phyloP scores from a whole-genome alignment of 2,329 filamentous ascomycete species.

The Arachnomyces sp. region DNA sequence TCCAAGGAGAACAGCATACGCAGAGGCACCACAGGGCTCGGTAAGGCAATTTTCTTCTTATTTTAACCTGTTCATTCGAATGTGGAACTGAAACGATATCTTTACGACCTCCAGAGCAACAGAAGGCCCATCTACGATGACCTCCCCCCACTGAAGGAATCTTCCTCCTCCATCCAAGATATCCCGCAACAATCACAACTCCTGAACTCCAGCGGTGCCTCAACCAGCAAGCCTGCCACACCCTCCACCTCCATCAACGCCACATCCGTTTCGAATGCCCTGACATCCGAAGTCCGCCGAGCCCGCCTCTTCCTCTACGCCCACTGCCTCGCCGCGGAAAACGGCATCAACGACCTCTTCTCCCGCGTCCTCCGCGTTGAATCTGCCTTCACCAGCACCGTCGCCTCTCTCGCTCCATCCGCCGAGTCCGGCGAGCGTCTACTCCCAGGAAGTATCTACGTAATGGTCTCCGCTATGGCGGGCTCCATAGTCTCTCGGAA shows the following conservation, averaged over 20 bases:
- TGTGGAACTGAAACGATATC: too few relatives aligned
- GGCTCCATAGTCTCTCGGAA: constrained; percentile 86
- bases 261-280: constrained; percentile 22
- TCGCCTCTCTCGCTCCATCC: constrained; percentile 80
- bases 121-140: constrained; percentile 16
- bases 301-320: constrained; percentile 74
- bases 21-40: constrained; percentile 29
- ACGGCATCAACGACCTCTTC: constrained; percentile 74
- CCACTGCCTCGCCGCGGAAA: constrained; percentile 67
- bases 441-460: constrained; percentile 83
- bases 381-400: constrained; percentile 78
- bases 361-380: constrained; percentile 77
- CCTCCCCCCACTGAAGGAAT: constrained; percentile 5
- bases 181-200: constrained; percentile 1
- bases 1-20: constrained; percentile 34
- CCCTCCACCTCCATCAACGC: constrained; percentile 16
- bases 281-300: constrained; percentile 64
- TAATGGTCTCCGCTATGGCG: constrained; percentile 89
- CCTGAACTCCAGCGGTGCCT: constrained; percentile 4
- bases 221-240: constrained; percentile 14
- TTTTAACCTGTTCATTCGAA: too few relatives aligned
- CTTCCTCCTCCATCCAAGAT: constrained; percentile 1
- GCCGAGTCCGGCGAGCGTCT: constrained; percentile 80
- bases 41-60: too few relatives aligned
- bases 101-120: not conserved